These are phyloP conservation scores for Arachis hypogaea DNA, from an alignment of 306 rosid species.

Conservation along the genomic window DNA sequence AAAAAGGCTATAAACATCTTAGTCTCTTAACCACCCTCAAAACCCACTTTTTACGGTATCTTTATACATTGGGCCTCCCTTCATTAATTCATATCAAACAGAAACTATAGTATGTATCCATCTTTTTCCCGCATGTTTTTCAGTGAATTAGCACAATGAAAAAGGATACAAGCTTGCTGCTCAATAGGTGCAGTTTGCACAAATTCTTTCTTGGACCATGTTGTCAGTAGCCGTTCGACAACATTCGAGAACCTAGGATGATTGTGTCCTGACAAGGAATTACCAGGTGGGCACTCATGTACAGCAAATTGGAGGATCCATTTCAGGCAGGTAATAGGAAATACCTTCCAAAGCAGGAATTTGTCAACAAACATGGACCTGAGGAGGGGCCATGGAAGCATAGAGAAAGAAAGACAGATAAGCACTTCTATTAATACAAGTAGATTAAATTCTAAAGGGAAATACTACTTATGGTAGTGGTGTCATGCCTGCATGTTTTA, in stretches of 20 bases:
- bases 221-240: conserved; percentile 63
- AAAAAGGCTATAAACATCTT: conserved; percentile 6
- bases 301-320: conserved; percentile 93
- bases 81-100: conserved; percentile 26
- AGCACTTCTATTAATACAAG: conserved; percentile 31
- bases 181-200: conserved; percentile 85
- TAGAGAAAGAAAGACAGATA: conserved; percentile 15
- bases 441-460: neutral
- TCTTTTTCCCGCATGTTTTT: conserved; percentile 4
- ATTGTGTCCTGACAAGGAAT: conserved; percentile 48
- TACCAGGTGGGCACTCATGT: conserved; percentile 70
- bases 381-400: conserved; percentile 40
- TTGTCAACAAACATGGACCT: conserved; percentile 87
- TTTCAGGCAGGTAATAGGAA: conserved; percentile 80
- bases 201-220: conserved; percentile 86
- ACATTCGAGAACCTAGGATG: conserved; percentile 50
- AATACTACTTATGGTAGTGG: conserved; percentile 14
- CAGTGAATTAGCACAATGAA: conserved; percentile 26
- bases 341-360: conserved; percentile 89
- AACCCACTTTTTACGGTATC: neutral
- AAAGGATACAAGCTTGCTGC: conserved; percentile 96
- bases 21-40: conserved; percentile 17
- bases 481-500: conserved; percentile 15
- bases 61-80: conserved; percentile 11
- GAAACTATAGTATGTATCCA: neutral